Percentiles rank a stretch among this genome's conserved stretches.
Conservation (phyloP, 176 grass and related monocot genomes). For the Metroxylon sagu region DNA sequence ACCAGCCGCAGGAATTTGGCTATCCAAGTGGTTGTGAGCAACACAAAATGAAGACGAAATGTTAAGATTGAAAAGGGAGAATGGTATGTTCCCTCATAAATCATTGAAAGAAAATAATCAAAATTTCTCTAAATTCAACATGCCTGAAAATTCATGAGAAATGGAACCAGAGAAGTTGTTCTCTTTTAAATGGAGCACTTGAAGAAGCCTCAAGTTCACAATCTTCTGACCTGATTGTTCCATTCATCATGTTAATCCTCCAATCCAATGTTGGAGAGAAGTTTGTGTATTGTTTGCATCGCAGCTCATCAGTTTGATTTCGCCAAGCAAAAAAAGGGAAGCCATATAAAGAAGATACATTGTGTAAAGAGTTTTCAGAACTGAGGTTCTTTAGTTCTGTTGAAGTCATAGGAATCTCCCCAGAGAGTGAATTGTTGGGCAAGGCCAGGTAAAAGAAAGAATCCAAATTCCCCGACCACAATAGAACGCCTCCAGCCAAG, state of each 20-base stretch:
- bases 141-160: background rate
- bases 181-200: background rate
- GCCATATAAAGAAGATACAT: background rate
- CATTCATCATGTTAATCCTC: background rate
- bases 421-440: background rate
- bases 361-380: background rate
- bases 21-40: background rate
- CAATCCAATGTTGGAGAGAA: background rate
- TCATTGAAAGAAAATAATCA: background rate
- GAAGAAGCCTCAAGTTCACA: background rate
- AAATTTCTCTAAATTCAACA: conserved; percentile 1
- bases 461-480: background rate
- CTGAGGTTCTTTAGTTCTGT: background rate
- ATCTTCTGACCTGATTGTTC: background rate
- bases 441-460: background rate
- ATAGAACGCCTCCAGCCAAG: background rate
- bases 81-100: background rate
- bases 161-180: conserved; percentile 1
- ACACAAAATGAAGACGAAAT: background rate
- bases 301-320: too few relatives aligned
- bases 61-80: background rate
- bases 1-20: background rate
- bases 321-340: background rate
- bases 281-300: background rate
- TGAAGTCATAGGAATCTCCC: background rate